phyloP scores from a whole-genome alignment of 2,329 filamentous ascomycete genomes.

The Hypoxylon sp. region DNA sequence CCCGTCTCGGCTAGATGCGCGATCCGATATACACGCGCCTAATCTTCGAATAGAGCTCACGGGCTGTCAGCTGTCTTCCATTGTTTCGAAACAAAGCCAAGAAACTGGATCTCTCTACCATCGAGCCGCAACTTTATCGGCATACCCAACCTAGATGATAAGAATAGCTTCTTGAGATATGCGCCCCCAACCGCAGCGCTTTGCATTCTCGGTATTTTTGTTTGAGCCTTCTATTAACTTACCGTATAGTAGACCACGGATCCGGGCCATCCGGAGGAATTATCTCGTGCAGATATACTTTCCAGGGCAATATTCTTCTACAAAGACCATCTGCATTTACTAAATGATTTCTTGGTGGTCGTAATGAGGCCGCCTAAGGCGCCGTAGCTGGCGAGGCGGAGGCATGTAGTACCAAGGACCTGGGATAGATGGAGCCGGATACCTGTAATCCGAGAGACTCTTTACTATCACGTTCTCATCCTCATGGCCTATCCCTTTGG shows the following conservation, averaged over 20 bases:
- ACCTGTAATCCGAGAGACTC: neutral
- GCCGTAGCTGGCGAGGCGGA: slow-evolving; percentile 24
- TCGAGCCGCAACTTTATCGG: neutral
- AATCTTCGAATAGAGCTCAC: slow-evolving; percentile 20
- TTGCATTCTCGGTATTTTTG: neutral
- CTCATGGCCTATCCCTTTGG: neutral
- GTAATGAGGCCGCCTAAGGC: neutral
- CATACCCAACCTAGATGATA: slow-evolving; percentile 28
- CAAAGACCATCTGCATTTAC: neutral
- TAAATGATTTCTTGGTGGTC: slow-evolving; percentile 1
- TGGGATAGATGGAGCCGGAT: slow-evolving; percentile 20
- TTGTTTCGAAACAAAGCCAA: slow-evolving; percentile 41
- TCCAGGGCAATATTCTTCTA: neutral
- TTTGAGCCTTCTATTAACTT: neutral
- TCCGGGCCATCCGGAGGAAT: slow-evolving; percentile 30
- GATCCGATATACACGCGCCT: slow-evolving; percentile 37
- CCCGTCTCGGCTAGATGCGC: slow-evolving; percentile 19
- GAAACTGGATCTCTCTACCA: neutral
- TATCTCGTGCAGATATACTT: slow-evolving; percentile 9
- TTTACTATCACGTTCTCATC: neutral
- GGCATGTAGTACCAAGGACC: slow-evolving; percentile 11
- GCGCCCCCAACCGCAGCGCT: slow-evolving; percentile 9
- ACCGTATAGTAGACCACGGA: slow-evolving; percentile 22
- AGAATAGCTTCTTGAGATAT: slow-evolving; percentile 10
- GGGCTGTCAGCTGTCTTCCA: slow-evolving; percentile 14